phyloP scores from a whole-genome alignment of 2,329 filamentous ascomycete species.

The Xylaria sp. region DNA sequence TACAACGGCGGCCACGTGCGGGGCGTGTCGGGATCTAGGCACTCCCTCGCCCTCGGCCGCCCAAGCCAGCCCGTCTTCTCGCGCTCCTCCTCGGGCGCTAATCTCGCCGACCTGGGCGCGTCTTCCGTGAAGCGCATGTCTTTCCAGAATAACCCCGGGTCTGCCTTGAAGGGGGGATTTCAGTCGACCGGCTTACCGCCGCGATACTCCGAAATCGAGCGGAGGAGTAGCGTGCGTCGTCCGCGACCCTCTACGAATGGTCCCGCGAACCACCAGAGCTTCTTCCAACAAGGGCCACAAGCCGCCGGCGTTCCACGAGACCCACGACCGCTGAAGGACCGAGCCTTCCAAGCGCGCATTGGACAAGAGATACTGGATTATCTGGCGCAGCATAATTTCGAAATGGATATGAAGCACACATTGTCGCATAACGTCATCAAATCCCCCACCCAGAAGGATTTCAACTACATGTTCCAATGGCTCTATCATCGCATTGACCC shows the following conservation, averaged over 20 bases:
- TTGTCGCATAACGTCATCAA: constrained; percentile 91
- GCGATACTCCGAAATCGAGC: constrained; percentile 63
- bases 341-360: constrained; percentile 81
- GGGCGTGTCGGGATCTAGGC: constrained; percentile 82
- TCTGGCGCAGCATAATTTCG: constrained; percentile 91
- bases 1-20: constrained; percentile 79
- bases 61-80: constrained; percentile 89
- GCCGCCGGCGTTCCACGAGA: constrained; percentile 86
- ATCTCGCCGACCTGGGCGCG: constrained; percentile 80
- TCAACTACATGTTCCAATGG: constrained; percentile 98
- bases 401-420: constrained; percentile 96
- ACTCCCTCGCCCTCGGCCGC: constrained; percentile 84
- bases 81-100: constrained; percentile 83
- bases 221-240: constrained; percentile 86
- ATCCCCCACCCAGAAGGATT: constrained; percentile 97
- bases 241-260: constrained; percentile 73
- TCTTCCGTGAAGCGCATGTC: constrained; percentile 88
- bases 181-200: constrained; percentile 62
- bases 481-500: constrained; percentile 96
- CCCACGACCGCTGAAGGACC: constrained; percentile 85
- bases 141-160: constrained; percentile 70
- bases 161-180: constrained; percentile 77
- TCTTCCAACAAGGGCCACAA: constrained; percentile 88
- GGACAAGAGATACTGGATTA: constrained; percentile 92
- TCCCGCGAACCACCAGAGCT: constrained; percentile 83